Conservation (phyloP, 176 grass and related monocot genomes). For the Phoenix roebelenii region DNA sequence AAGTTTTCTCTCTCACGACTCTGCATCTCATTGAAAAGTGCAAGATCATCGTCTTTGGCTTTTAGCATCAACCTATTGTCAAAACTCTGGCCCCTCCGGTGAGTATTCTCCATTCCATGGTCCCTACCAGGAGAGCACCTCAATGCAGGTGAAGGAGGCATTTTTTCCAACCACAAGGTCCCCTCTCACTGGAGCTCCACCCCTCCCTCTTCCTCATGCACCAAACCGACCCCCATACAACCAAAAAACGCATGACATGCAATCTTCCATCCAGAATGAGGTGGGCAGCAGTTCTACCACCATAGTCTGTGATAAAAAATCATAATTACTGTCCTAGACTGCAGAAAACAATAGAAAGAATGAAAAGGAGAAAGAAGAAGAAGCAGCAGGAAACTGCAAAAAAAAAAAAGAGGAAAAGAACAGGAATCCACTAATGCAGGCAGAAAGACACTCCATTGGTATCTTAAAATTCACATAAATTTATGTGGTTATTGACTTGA, state of each 20-base stretch:
- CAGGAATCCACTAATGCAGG: no score
- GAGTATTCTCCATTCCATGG: constrained; percentile 16
- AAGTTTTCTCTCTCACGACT: constrained; percentile 74
- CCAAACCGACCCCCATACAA: neutral
- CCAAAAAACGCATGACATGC: neutral
- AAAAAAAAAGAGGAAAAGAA: no score
- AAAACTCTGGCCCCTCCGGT: constrained; percentile 56
- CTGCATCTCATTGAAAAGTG: constrained; percentile 71
- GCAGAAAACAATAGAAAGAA: no score
- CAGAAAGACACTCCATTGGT: no score
- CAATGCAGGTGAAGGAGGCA: constrained; percentile 53
- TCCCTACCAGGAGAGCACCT: constrained; percentile 54
- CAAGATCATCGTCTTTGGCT: constrained; percentile 70
- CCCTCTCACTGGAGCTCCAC: constrained; percentile 10
- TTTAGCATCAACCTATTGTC: constrained; percentile 36
- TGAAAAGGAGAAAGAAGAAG: no score
- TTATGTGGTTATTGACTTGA: no score
- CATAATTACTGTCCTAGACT: no score
- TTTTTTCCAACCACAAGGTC: constrained; percentile 28
- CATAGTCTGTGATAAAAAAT: constrained; percentile 19
- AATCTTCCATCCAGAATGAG: constrained; percentile 25
- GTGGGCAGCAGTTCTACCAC: constrained; percentile 7
- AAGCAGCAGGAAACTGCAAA: no score
- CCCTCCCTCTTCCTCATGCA: constrained; percentile 25
- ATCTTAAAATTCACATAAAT: no score